Base-by-base conservation (phyloP, 768 basidiomycete species). In the Podaxis sp. region DNA sequence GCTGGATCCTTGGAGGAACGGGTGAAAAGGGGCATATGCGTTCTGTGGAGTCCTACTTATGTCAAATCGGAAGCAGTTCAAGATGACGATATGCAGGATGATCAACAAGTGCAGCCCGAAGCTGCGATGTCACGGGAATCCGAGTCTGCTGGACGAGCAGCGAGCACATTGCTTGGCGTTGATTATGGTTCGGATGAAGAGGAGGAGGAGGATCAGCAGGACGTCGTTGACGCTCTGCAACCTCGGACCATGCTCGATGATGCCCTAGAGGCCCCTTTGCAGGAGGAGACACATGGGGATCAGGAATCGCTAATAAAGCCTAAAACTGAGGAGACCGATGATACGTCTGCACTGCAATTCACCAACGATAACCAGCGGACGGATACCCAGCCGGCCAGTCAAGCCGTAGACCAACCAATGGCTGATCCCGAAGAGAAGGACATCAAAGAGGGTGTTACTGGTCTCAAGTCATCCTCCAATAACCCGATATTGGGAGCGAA, bases 131-230 rank as follows among this genome's bases (percentile, higher is more conserved):
- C 54, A 44, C 61, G 49, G 41, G 60, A 62, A n/a, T n/a, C 44
- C 48, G 65, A 66, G 62, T 44, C 53, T 38, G 41, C 64, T 48
- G 62, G 68, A 48, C 62, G 58, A 37, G 59, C 66, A n/a, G 69
- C 71, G 37, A 59, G 73, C 26, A 74, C 78, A 6, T 65, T 82
- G 48, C 72, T 81, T 51, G 75, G 77, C 11, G 72, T 81, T 41
- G 84, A 85, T 65, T 86, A 87, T 61, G 83, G 79, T 44, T 89
- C 89, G 8, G 86, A 87, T 22, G 88, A 89, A 38, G 88, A 89
- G 7, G 87, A 82, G 46, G 85, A 87, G 26, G 87, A 77, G 64
- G 86, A 86, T 50, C 77, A 78, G 52, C 79, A 77, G 62, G 81
- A 82, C 55, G 77, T 87, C 13, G 72, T 84, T n/a, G 86, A 92